Evolutionary conservation across 2,329 filamentous ascomycete species (phyloP).

Genomic region (Byssothecium circinans): DNA sequence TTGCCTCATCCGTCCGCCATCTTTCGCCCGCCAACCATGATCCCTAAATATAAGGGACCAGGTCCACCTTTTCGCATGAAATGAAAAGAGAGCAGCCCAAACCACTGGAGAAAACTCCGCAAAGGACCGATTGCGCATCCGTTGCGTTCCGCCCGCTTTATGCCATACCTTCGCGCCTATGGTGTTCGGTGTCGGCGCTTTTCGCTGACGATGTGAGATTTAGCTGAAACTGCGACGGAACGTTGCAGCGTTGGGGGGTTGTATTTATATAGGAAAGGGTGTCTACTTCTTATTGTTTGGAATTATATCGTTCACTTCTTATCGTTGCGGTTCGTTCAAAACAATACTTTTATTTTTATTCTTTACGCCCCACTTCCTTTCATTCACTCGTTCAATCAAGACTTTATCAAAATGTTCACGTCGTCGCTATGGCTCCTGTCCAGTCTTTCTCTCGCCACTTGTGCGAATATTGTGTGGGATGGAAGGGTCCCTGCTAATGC

Average conservation of each 20-base stretch:
- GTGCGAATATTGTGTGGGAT: constrained; percentile 14
- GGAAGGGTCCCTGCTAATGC: constrained; percentile 11
- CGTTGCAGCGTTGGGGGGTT: neutral
- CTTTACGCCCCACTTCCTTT: neutral
- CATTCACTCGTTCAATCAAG: neutral
- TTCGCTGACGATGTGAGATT: neutral
- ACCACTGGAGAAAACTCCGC: no score
- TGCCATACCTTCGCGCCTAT: neutral
- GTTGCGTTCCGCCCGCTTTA: neutral
- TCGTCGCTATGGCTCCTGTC: constrained; percentile 4
- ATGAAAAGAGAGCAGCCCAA: no score
- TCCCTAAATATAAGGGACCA: no score
- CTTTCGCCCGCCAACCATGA: no score
- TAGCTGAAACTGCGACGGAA: constrained; percentile 4
- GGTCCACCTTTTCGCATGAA: no score
- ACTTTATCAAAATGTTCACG: constrained; percentile 4
- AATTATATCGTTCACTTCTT: neutral
- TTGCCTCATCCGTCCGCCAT: no score
- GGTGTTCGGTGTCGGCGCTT: neutral
- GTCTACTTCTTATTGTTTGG: neutral
- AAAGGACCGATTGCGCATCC: neutral
- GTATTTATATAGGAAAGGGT: neutral
- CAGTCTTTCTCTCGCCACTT: neutral
- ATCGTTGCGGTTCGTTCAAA: neutral
- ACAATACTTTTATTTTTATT: neutral